Evolutionary conservation across 805 yeast genomes (phyloP).

Genomic region (Yarrowia osloensis): DNA sequence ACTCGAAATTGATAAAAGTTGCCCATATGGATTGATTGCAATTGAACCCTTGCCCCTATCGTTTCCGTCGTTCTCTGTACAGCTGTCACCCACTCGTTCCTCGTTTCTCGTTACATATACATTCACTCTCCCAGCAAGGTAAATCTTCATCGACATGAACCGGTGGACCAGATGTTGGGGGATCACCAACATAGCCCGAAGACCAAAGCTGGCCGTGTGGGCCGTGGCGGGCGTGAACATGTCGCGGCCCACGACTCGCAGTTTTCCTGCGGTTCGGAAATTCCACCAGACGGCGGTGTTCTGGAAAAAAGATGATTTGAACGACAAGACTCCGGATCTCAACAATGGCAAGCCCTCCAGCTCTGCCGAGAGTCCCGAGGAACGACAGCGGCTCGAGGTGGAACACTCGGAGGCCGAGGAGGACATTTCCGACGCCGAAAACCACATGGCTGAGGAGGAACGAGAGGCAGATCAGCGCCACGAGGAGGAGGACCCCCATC

Average conservation of each 20-base stretch:
- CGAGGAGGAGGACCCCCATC: not conserved
- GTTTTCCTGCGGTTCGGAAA: not conserved
- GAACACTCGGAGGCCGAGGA: not conserved
- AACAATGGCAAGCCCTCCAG: not conserved
- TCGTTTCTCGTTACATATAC: too few relatives aligned
- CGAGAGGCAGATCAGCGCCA: not conserved
- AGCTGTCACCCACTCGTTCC: too few relatives aligned
- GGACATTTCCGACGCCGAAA: not conserved
- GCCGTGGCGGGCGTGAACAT: not conserved
- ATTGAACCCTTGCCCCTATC: too few relatives aligned
- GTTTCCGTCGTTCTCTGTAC: too few relatives aligned
- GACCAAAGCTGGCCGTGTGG: not conserved
- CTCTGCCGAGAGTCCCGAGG: not conserved
- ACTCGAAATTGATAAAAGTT: too few relatives aligned
- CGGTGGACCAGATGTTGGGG: constrained; percentile 22
- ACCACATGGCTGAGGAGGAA: not conserved
- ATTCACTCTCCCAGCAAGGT: not conserved
- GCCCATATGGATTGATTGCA: too few relatives aligned
- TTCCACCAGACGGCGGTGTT: not conserved
- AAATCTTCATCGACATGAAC: constrained; percentile 27
- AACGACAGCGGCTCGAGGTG: not conserved
- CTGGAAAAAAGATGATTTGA: not conserved
- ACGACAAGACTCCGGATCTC: not conserved
- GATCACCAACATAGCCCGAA: constrained; percentile 8
- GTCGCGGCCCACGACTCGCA: not conserved